Evolutionary conservation across 108 stramenopile genomes (phyloP).

Genomic region (Licmophora abbreviata): DNA sequence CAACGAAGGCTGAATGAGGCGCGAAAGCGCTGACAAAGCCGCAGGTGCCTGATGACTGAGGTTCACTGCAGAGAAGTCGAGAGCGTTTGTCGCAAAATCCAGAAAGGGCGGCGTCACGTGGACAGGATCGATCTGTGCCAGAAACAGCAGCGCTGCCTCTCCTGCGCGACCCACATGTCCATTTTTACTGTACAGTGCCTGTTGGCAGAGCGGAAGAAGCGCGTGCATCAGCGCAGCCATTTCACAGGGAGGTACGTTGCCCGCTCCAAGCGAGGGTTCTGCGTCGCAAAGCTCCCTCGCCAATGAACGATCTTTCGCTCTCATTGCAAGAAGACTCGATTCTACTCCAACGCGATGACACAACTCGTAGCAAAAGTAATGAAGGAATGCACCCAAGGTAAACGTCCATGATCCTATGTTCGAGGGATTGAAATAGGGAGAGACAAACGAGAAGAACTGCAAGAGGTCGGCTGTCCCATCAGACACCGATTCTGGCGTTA

Average conservation of each 20-base stretch:
- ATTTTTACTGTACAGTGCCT: conserved; percentile 82
- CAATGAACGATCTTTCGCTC: conserved; percentile 25
- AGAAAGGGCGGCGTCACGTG: conserved; percentile 64
- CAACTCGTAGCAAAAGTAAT: conserved; percentile 78
- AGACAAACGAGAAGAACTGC: conserved; percentile 64
- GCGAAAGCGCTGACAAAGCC: conserved; percentile 62
- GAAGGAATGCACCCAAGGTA: conserved; percentile 75
- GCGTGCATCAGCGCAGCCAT: conserved; percentile 65
- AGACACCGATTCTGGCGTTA: too few species aligned
- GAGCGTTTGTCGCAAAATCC: conserved; percentile 76
- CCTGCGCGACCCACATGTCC: conserved; percentile 74
- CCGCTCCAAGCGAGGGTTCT: conserved; percentile 40
- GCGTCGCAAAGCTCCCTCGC: conserved; percentile 32
- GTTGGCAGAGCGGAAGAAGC: conserved; percentile 75
- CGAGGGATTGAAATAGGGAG: conserved; percentile 88
- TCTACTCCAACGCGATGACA: conserved; percentile 57
- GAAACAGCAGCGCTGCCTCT: conserved; percentile 72
- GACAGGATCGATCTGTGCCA: conserved; percentile 70
- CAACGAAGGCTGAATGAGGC: conserved; percentile 63
- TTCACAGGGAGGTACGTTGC: conserved; percentile 51
- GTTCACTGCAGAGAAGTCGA: conserved; percentile 76
- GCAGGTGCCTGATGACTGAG: conserved; percentile 84
- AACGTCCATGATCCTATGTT: conserved; percentile 87
- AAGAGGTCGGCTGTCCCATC: conserved; percentile 72
- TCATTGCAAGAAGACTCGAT: conserved; percentile 50